Evolutionary conservation across 495 filamentous ascomycete species (phyloP).

Genomic region (Tuber indicum): DNA sequence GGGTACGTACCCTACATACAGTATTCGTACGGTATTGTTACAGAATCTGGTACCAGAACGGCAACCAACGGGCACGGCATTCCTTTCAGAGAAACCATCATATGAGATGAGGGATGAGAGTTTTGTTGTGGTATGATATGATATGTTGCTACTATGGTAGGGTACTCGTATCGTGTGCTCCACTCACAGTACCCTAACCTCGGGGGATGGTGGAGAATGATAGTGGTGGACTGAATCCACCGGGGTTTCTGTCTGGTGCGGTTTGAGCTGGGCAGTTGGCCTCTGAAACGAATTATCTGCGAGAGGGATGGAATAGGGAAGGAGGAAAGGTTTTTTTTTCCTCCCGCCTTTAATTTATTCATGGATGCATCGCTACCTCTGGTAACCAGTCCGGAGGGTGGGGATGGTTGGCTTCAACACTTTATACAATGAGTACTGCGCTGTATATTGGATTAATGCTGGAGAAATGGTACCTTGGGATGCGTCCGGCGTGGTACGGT

Average conservation of each 20-base stretch:
- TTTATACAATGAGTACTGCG: background rate
- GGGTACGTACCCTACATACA: background rate
- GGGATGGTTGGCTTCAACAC: background rate
- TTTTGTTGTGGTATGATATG: background rate
- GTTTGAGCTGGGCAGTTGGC: background rate
- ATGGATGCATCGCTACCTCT: background rate
- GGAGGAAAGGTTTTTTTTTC: background rate
- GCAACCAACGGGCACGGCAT: background rate
- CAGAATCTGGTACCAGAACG: background rate
- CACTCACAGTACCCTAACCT: background rate
- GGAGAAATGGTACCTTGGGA: slow-evolving; percentile 4
- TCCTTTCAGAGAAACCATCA: background rate
- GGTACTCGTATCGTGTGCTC: background rate
- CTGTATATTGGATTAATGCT: background rate
- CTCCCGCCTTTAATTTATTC: slow-evolving; percentile 4
- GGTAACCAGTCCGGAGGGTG: background rate
- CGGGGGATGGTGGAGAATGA: background rate
- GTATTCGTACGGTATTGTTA: background rate
- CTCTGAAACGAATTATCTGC: background rate
- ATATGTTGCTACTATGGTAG: background rate
- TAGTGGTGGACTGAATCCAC: background rate
- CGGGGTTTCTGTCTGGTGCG: background rate
- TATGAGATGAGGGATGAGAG: background rate
- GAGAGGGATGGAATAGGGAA: background rate
- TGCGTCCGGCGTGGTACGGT: background rate